These are phyloP conservation scores for Metarhizium robertsii DNA, from an alignment of 2,329 filamentous ascomycete genomes.

Conservation along the genomic window DNA sequence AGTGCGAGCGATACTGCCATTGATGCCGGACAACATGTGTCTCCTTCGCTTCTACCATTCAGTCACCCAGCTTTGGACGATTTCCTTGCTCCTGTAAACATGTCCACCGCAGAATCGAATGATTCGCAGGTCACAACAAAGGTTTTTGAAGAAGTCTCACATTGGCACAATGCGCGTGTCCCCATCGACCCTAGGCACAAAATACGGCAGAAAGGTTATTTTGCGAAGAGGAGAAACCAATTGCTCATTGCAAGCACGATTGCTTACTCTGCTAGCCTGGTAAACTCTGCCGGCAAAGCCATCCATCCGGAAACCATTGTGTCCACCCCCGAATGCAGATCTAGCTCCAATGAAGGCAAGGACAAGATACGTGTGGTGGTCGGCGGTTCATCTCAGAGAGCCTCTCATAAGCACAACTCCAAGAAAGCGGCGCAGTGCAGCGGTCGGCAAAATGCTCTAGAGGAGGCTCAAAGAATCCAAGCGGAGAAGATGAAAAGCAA, in stretches of 20 bases:
- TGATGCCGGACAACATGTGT: neutral
- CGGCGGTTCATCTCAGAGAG: slow-evolving; percentile 7
- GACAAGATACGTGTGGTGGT: neutral
- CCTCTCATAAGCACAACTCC: slow-evolving; percentile 9
- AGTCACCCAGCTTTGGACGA: slow-evolving; percentile 35
- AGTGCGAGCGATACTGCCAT: neutral
- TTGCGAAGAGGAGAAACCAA: slow-evolving; percentile 43
- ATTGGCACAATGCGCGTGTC: slow-evolving; percentile 55
- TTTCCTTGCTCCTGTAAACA: slow-evolving; percentile 32
- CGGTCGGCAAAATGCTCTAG: slow-evolving; percentile 28
- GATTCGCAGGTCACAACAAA: slow-evolving; percentile 16
- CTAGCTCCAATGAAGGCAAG: neutral
- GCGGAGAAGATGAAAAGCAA: slow-evolving; percentile 19
- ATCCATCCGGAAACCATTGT: slow-evolving; percentile 58
- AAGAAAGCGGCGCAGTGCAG: slow-evolving; percentile 9
- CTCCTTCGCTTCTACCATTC: slow-evolving; percentile 31
- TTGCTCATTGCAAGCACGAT: slow-evolving; percentile 58
- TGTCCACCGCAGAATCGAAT: slow-evolving; percentile 21
- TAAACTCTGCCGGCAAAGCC: slow-evolving; percentile 51
- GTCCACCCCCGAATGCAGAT: neutral
- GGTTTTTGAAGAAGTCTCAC: slow-evolving; percentile 38
- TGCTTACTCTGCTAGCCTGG: slow-evolving; percentile 61
- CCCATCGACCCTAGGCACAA: slow-evolving; percentile 31
- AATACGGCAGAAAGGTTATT: slow-evolving; percentile 13
- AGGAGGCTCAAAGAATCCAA: slow-evolving; percentile 24